Evolutionary conservation across 306 rosid genomes (phyloP).

Genomic region (Clitoria ternatea): DNA sequence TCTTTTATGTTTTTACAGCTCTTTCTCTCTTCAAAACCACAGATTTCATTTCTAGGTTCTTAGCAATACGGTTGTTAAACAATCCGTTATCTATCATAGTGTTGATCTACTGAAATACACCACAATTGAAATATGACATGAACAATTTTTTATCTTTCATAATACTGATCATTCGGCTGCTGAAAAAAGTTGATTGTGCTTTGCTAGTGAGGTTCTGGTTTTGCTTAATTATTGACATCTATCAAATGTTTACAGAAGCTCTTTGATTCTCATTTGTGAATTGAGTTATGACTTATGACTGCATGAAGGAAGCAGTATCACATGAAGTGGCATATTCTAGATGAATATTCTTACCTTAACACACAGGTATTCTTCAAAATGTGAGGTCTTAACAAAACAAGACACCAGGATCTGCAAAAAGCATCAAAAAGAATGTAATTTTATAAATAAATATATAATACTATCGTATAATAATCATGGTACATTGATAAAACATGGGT

Average conservation of each 20-base stretch:
- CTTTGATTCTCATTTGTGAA: background rate
- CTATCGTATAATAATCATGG: background rate
- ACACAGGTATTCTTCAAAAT: conserved; percentile 80
- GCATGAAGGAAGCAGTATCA: conserved; percentile 1
- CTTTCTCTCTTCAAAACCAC: no score
- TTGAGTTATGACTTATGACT: background rate
- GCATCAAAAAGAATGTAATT: conserved; percentile 8
- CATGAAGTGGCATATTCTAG: conserved; percentile 13
- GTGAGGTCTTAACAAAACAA: conserved; percentile 95
- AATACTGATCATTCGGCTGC: no score
- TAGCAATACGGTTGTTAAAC: no score
- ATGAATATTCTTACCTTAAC: conserved; percentile 63
- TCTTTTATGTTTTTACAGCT: no score
- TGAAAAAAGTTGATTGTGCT: background rate
- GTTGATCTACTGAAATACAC: background rate
- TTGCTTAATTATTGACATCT: background rate
- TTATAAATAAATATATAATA: background rate
- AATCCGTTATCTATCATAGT: no score
- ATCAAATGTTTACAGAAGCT: background rate
- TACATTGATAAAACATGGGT: background rate
- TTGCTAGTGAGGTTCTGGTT: background rate
- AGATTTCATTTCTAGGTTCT: no score
- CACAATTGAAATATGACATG: no score
- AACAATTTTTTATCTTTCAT: no score
- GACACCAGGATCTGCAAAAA: conserved; percentile 73